These are phyloP conservation scores for Termitomyces heimii DNA, from an alignment of 768 basidiomycete genomes.

Conservation along the genomic window DNA sequence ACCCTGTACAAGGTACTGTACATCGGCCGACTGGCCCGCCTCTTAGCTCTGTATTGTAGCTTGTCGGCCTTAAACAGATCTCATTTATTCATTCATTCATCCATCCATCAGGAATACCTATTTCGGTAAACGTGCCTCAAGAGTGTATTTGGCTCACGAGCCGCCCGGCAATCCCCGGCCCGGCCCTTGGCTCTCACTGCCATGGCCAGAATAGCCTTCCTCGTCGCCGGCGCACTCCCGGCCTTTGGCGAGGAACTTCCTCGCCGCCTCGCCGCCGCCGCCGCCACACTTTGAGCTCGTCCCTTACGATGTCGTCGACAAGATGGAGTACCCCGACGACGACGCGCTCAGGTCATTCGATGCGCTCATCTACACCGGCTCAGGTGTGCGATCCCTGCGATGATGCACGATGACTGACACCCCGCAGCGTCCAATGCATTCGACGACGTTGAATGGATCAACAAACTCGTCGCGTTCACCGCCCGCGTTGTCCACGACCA, in stretches of 20 bases:
- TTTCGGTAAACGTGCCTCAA: no score
- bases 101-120: no score
- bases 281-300: no score
- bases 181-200: not conserved
- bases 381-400: conserved; percentile 58
- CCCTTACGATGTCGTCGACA: conserved; percentile 60
- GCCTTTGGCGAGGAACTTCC: conserved; percentile 52
- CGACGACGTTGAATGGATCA: conserved; percentile 73
- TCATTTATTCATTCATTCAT: no score
- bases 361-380: conserved; percentile 75
- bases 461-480: conserved; percentile 56
- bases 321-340: conserved; percentile 57
- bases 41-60: no score
- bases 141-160: no score
- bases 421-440: conserved; percentile 66
- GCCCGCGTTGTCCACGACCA: conserved; percentile 40
- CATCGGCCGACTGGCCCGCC: no score
- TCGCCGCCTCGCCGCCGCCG: no score
- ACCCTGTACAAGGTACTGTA: no score
- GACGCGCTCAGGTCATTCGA: conserved; percentile 49
- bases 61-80: no score
- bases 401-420: not conserved
- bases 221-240: conserved; percentile 57
- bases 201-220: conserved; percentile 37
- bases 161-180: not conserved